Percentiles rank a stretch among this genome's conserved stretches.
Conservation (phyloP, 2,329 filamentous ascomycete species). For the Trichoderma oligosporum region DNA sequence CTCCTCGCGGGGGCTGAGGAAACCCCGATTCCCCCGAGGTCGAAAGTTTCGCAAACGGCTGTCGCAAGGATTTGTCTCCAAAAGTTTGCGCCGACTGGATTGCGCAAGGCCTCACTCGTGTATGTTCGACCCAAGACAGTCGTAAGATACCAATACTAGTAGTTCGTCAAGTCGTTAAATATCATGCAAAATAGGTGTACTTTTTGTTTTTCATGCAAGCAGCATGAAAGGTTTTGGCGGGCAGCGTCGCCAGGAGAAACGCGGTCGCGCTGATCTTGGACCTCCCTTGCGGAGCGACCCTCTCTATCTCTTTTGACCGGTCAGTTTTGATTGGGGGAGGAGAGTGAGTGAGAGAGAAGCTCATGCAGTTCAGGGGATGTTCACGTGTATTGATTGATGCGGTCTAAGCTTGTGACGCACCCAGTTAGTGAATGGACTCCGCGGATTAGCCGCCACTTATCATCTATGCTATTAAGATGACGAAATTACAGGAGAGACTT, state of each 20-base stretch:
- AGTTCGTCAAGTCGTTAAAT: not conserved
- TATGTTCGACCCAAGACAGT: not conserved
- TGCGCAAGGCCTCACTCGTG: slow-evolving; percentile 1
- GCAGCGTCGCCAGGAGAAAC: slow-evolving; percentile 16
- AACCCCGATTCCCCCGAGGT: slow-evolving; percentile 12
- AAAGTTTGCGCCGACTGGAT: slow-evolving; percentile 10
- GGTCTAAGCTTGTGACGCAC: slow-evolving; percentile 10
- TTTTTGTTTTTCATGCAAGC: not conserved
- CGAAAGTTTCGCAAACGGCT: slow-evolving; percentile 2
- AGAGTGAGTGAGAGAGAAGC: too few species aligned
- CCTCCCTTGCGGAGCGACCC: slow-evolving; percentile 12
- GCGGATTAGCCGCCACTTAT: slow-evolving; percentile 15
- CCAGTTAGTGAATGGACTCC: not conserved
- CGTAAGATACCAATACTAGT: not conserved
- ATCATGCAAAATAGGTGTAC: not conserved
- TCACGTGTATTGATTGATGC: slow-evolving; percentile 20
- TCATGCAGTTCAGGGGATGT: slow-evolving; percentile 14
- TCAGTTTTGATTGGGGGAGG: slow-evolving; percentile 20
- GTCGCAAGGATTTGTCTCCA: not conserved
- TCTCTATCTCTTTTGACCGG: slow-evolving; percentile 8
- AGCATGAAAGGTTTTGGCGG: not conserved
- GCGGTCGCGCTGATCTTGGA: slow-evolving; percentile 24
- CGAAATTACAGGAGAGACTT: not conserved
- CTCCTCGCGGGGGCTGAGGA: not conserved
- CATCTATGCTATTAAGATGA: not conserved